Base-by-base conservation (phyloP, 768 basidiomycete species). In the Boletus rubescentipes region DNA sequence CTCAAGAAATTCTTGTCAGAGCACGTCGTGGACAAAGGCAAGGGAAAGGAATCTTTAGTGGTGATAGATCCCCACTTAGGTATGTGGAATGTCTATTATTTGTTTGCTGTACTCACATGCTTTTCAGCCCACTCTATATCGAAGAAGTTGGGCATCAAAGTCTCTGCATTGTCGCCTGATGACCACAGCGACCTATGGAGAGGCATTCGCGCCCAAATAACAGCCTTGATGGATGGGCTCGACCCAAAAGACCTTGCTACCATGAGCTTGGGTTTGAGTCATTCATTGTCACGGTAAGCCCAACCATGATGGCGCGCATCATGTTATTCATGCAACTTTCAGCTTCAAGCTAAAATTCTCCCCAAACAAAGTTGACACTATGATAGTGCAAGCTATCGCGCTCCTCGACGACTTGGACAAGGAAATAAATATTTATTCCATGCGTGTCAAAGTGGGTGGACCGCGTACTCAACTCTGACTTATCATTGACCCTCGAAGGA, bases 321-420 rank as follows among this genome's bases (percentile, higher is more conserved):
- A n/a, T 40, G 39, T 49, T 31, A 43, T 55, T 61, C 39, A 55
- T 51, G n/a, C 40, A 23, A 18, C 32, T 18, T 49, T 31, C 59
- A 96, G 95, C 55, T 99, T 96, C 78, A 99, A 98, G 79, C 82
- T 99, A 64, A 99, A 99, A 75, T 98, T 99, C 75, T 98, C 97
- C 9, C 96, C 97, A 8, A 97, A 98, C 77, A 98, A 98, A 75
- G 95, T 99, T 43, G 97, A 99, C 69, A 98, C 95, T 9, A 99
- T 99, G 97, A 90, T 99, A 54, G 90, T 98, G 16, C 97, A 99
- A 74, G 97, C 97, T 8, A 98, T 99, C 66, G 96, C 95, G 8
- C 80, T 99, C 26, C 82, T 99, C 49, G 97, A 99, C 65, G 97
- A 99, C 68, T 79, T 99, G 21, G 97, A 99, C 86, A 99, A 99